Evolutionary conservation across 1,139 yeast species (phyloP).

Genomic region (Scheffersomyces titani): DNA sequence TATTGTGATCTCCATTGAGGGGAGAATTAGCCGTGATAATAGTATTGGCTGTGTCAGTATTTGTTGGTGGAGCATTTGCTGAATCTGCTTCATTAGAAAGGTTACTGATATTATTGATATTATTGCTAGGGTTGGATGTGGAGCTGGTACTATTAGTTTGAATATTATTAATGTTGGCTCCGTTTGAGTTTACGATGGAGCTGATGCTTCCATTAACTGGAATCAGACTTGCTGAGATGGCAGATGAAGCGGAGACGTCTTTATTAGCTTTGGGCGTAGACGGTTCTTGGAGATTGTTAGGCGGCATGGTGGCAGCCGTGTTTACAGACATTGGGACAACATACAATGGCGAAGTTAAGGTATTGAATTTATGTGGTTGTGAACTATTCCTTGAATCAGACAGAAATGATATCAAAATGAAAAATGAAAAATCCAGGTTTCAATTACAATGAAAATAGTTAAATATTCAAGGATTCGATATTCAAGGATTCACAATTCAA

Average conservation of each 20-base stretch:
- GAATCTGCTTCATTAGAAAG: not conserved
- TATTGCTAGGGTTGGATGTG: not conserved
- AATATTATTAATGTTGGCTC: not conserved
- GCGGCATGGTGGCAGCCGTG: not conserved
- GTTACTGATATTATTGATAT: not conserved
- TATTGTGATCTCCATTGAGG: not conserved
- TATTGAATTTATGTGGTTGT: not conserved
- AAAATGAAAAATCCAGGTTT: not conserved
- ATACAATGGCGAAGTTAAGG: not conserved
- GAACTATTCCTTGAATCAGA: not conserved
- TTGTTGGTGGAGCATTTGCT: not conserved
- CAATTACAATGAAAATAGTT: not conserved
- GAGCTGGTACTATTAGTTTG: not conserved
- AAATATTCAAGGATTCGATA: not conserved
- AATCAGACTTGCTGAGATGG: not conserved
- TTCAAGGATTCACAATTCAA: not conserved
- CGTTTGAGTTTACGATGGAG: not conserved
- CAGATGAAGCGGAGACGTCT: not conserved
- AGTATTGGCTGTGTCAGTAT: not conserved
- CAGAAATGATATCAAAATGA: not conserved
- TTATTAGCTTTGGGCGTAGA: not conserved
- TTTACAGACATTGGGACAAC: not conserved
- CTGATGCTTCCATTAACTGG: not conserved
- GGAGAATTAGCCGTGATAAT: not conserved
- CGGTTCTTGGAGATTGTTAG: not conserved